Conservation (phyloP, 805 yeast species). For the Cyberlindnera euphorbiae region DNA sequence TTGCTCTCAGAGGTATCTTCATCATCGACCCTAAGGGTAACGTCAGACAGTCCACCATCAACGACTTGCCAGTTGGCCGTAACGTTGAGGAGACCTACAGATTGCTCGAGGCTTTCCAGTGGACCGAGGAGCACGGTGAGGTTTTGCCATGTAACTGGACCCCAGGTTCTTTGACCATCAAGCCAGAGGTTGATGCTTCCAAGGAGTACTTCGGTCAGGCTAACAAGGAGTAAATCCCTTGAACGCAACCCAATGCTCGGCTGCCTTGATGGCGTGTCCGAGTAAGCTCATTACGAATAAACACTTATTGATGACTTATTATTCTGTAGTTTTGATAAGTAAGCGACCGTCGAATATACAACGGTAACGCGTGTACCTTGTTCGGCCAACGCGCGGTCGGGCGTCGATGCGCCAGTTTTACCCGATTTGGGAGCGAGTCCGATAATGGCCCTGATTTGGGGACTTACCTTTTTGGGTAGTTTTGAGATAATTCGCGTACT, state of each 20-base stretch:
- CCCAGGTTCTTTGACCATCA: conserved; percentile 89
- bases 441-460: background rate
- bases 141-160: conserved; percentile 99
- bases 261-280: conserved; percentile 3
- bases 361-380: too few relatives aligned
- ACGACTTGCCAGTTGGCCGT: conserved; percentile 99
- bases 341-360: too few relatives aligned
- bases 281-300: too few relatives aligned
- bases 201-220: conserved; percentile 73
- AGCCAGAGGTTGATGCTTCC: conserved; percentile 72
- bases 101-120: conserved; percentile 98
- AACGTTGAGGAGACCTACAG: conserved; percentile 97
- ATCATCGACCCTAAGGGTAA: conserved; percentile 93
- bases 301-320: too few relatives aligned
- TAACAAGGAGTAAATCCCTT: conserved; percentile 31
- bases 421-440: conserved; percentile 1
- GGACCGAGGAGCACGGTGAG: conserved; percentile 98
- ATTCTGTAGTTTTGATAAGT: too few relatives aligned
- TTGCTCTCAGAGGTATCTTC: conserved; percentile 97
- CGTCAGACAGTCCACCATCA: conserved; percentile 95
- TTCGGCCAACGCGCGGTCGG: background rate
- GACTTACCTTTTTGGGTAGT: background rate
- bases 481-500: background rate
- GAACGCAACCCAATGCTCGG: too few relatives aligned
- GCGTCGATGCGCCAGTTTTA: conserved; percentile 1